Base-by-base conservation (phyloP, 2,329 filamentous ascomycete genomes). In the Periconia macrospinosa region DNA sequence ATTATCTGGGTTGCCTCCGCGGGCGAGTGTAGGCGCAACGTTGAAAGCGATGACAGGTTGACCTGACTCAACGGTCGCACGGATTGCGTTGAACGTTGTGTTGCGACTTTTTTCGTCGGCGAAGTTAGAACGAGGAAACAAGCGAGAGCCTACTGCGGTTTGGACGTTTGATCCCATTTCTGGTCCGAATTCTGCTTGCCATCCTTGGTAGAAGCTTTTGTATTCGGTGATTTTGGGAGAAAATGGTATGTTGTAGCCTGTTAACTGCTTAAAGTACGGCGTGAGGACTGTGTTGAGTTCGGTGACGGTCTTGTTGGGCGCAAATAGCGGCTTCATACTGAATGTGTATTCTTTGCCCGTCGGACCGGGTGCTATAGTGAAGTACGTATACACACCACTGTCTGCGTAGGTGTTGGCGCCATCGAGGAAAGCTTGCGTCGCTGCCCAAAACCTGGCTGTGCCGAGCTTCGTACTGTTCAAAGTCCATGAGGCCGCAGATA, bases 161-260 rank as follows among this genome's bases (percentile, higher is more conserved):
- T 49, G 49, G 13, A 60, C 49, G 40, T 57, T 57, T 2, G 62
- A 60, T 30, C 49, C 45, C 17, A 54, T 49, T 48, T 65, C 63
- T 10, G 65, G 51, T 6, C 62, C 56, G n/a, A 67, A 69, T 44
- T 67, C 63, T 23, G 54, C 57, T 53, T 70, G 74, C 56, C 66
- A 70, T 17, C 61, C 63, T 3, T 60, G 42, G 43, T 68, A 67
- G 54, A 70, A 68, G 30, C 46, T 50, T 45, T 63, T 58, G 45
- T 67, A 65, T 40, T 61, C 59, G 3, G 62, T 71, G 37, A 63
- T 62, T 46, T 73, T 71, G 30, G 62, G 68, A 1, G 70, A 60
- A 42, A 68, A 52, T 8, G 68, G 66, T 1, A 66, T 65, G 42
- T 65, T 60, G 9, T 66, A 54, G 5, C 55, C 33, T 18, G 59